Evolutionary conservation across 1,139 yeast species (phyloP).

Genomic region (Sugiyamaella japonica): DNA sequence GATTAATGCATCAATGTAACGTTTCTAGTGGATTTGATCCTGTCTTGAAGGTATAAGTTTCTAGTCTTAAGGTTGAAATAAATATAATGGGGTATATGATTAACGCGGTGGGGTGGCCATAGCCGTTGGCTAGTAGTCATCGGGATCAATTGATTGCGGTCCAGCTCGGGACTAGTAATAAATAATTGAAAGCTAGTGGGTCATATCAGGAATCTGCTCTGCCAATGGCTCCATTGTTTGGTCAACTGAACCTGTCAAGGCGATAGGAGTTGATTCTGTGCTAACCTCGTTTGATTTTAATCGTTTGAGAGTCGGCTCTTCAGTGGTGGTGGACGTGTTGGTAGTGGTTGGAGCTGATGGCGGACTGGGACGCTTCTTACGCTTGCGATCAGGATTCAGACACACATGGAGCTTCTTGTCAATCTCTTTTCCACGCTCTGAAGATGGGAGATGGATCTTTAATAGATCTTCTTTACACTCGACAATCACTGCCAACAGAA

Average conservation of each 20-base stretch:
- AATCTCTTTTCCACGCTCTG: constrained; percentile 36
- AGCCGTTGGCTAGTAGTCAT: too few species aligned
- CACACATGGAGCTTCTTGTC: constrained; percentile 40
- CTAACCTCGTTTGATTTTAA: constrained; percentile 12
- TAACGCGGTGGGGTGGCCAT: too few species aligned
- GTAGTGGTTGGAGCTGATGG: constrained; percentile 7
- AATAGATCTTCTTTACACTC: constrained; percentile 30
- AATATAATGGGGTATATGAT: too few species aligned
- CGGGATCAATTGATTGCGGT: too few species aligned
- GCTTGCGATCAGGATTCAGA: constrained; percentile 31
- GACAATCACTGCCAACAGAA: constrained; percentile 26
- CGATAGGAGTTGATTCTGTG: constrained; percentile 12
- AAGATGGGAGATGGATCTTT: constrained; percentile 24
- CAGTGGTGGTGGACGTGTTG: neutral
- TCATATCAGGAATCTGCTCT: constrained; percentile 13
- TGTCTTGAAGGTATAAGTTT: constrained; percentile 17
- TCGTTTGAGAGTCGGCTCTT: constrained; percentile 17
- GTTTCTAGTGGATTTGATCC: constrained; percentile 83
- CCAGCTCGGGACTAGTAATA: too few species aligned
- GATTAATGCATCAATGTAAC: constrained; percentile 91
- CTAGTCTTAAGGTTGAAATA: neutral
- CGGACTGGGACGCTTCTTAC: constrained; percentile 18
- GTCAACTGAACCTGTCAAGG: constrained; percentile 4
- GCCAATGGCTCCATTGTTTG: constrained; percentile 13
- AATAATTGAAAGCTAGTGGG: neutral